Percentiles rank a stretch among this genome's conserved stretches.
Evolutionary conservation across 495 filamentous ascomycete species (phyloP).

Genomic region (Ascodesmis nigricans): DNA sequence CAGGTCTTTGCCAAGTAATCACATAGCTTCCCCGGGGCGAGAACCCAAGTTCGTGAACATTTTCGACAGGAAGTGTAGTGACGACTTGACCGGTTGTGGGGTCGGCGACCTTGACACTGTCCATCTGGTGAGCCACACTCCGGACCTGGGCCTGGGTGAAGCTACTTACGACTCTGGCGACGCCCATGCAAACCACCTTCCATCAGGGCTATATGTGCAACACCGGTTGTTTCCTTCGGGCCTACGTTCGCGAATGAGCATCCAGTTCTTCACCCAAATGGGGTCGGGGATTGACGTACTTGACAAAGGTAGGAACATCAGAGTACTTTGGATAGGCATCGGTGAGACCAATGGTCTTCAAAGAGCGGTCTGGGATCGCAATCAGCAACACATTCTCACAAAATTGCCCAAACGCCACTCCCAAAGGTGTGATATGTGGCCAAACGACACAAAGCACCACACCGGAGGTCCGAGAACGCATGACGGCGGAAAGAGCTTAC

Average conservation of each 20-base stretch:
- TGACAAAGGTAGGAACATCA: constrained; percentile 57
- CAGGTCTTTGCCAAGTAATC: constrained; percentile 81
- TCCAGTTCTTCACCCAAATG: constrained; percentile 1
- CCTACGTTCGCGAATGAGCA: constrained; percentile 24
- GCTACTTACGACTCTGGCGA: constrained; percentile 48
- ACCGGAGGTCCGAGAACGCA: no score
- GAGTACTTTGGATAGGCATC: constrained; percentile 77
- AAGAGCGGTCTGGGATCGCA: constrained; percentile 64
- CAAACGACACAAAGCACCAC: no score
- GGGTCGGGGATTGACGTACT: constrained; percentile 24
- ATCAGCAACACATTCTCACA: no score
- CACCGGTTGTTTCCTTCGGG: constrained; percentile 89
- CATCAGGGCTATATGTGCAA: constrained; percentile 80
- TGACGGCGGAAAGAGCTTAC: no score
- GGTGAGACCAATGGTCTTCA: constrained; percentile 84
- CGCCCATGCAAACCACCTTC: constrained; percentile 88
- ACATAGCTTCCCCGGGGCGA: constrained; percentile 78
- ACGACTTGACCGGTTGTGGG: constrained; percentile 57
- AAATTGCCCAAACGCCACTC: no score
- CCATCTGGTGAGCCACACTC: constrained; percentile 6
- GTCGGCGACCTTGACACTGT: constrained; percentile 60
- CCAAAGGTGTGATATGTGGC: no score
- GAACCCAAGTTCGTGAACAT: constrained; percentile 85
- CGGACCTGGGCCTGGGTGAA: not conserved
- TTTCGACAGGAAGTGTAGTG: constrained; percentile 48